A percentile compares a stretch with the other conserved stretches of the same genome.
These are phyloP conservation scores for Echeveria elegans DNA, from an alignment of 164 flowering plant genomes.

Conservation along the genomic window DNA sequence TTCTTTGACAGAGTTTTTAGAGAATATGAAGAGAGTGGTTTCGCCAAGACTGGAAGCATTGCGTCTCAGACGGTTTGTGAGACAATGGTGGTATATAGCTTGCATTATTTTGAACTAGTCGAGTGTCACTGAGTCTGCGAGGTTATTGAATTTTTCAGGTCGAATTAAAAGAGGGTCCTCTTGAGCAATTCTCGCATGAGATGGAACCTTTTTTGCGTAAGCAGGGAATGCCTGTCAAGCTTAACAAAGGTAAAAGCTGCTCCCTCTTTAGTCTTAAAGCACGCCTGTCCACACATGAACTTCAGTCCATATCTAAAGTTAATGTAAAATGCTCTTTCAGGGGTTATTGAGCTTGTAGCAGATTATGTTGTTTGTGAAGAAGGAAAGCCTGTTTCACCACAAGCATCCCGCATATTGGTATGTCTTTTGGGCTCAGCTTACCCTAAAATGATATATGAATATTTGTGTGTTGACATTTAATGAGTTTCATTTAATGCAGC, in stretches of 20 bases:
- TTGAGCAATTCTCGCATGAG: constrained; percentile 88
- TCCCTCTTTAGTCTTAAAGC: background rate
- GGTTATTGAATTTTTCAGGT: constrained; percentile 34
- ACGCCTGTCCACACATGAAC: background rate
- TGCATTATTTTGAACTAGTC: background rate
- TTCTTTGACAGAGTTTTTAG: constrained; percentile 51
- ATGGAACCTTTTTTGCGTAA: constrained; percentile 95
- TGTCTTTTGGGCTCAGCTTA: constrained; percentile 13
- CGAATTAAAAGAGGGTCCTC: constrained; percentile 82
- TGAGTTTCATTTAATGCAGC: constrained; percentile 31
- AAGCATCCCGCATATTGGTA: constrained; percentile 84
- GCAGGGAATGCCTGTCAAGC: constrained; percentile 94
- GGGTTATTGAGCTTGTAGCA: constrained; percentile 79
- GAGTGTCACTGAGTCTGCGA: background rate
- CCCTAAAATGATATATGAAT: background rate
- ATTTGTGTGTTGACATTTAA: background rate
- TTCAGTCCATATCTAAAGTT: background rate
- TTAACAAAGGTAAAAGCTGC: constrained; percentile 59
- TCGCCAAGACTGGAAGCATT: constrained; percentile 76
- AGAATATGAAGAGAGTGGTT: constrained; percentile 66
- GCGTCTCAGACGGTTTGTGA: constrained; percentile 61
- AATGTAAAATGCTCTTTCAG: constrained; percentile 30
- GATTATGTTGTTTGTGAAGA: constrained; percentile 89
- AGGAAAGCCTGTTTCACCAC: constrained; percentile 85
- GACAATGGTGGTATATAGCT: background rate